phyloP scores from a whole-genome alignment of 1,139 yeast species.

The Scheffersomyces titani region DNA sequence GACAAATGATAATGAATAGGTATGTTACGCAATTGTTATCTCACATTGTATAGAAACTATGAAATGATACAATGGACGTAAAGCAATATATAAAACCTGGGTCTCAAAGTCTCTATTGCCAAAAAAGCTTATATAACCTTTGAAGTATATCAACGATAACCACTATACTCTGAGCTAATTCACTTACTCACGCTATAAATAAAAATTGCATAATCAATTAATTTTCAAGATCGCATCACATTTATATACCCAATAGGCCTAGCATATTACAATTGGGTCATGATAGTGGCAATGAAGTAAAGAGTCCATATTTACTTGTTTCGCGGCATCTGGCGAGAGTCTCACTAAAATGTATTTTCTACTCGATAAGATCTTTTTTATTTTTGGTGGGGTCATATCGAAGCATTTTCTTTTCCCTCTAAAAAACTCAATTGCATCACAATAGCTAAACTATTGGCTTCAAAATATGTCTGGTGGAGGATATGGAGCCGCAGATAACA shows the following conservation, averaged over 20 bases:
- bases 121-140: too few species aligned
- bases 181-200: too few species aligned
- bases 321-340: background rate
- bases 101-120: too few species aligned
- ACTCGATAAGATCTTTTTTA: background rate
- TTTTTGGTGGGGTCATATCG: background rate
- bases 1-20: slow-evolving; percentile 5
- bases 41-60: background rate
- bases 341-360: background rate
- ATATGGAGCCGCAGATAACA: background rate
- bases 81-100: too few species aligned
- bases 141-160: background rate
- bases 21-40: background rate
- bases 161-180: background rate
- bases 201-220: too few species aligned
- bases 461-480: background rate
- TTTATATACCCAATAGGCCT: too few species aligned
- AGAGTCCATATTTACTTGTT: background rate
- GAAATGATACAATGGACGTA: background rate
- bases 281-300: background rate
- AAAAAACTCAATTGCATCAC: background rate
- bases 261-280: background rate
- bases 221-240: too few species aligned
- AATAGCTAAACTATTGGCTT: background rate
- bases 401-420: background rate